phyloP scores from a whole-genome alignment of 2,329 filamentous ascomycete genomes.

The Thelonectria discophora region DNA sequence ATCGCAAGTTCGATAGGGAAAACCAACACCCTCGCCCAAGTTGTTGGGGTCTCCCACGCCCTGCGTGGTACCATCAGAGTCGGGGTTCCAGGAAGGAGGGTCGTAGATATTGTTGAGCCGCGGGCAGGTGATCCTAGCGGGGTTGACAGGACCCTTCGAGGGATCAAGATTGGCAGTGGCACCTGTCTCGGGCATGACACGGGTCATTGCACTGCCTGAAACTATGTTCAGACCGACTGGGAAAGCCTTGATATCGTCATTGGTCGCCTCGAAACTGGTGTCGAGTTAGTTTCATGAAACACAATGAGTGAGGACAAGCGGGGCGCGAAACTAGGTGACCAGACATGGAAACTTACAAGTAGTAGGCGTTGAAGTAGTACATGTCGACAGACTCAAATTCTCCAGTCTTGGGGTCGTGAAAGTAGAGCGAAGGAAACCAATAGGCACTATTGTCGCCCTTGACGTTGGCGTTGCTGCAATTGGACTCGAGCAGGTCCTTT shows the following conservation, averaged over 20 bases:
- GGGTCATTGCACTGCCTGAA: constrained; percentile 68
- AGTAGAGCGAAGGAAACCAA: constrained; percentile 79
- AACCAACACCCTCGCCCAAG: constrained; percentile 67
- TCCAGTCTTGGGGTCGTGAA: constrained; percentile 68
- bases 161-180: constrained; percentile 62
- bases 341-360: constrained; percentile 61
- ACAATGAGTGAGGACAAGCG: neutral
- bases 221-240: constrained; percentile 77
- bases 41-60: constrained; percentile 65
- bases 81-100: constrained; percentile 61
- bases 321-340: neutral
- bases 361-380: constrained; percentile 81
- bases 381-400: constrained; percentile 72
- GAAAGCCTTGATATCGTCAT: constrained; percentile 74
- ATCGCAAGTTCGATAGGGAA: constrained; percentile 76
- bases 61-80: constrained; percentile 63
- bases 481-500: constrained; percentile 65
- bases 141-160: constrained; percentile 59
- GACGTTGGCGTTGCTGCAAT: constrained; percentile 76
- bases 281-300: constrained; percentile 22
- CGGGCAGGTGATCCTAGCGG: constrained; percentile 69
- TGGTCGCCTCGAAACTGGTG: constrained; percentile 66
- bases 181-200: constrained; percentile 64
- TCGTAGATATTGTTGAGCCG: constrained; percentile 57
- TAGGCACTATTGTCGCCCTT: constrained; percentile 77